phyloP scores from a whole-genome alignment of 2,329 filamentous ascomycete genomes.

The Aspergillus fructus region DNA sequence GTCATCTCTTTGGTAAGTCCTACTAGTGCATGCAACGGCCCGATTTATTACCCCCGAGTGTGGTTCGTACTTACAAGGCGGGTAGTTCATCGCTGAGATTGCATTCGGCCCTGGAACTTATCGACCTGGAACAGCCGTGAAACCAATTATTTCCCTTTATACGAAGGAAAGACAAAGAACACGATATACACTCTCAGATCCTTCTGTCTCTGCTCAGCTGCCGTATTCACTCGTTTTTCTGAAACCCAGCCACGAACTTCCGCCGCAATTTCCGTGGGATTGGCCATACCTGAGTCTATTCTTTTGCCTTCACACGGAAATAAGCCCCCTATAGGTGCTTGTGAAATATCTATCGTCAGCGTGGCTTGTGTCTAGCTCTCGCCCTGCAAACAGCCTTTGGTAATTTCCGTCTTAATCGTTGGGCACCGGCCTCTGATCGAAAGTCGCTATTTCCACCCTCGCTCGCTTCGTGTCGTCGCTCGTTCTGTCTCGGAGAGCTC shows the following conservation, averaged over 20 bases:
- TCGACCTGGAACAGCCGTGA: conserved; percentile 5
- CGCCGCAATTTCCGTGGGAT: conserved; percentile 12
- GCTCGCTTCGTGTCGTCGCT: conserved; percentile 40
- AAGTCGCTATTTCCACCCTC: conserved; percentile 29
- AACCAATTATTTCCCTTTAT: conserved; percentile 12
- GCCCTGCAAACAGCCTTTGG: conserved; percentile 33
- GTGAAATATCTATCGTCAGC: conserved; percentile 20
- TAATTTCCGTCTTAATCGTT: conserved; percentile 28
- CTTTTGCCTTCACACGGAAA: conserved; percentile 19
- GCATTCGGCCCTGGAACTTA: conserved; percentile 29
- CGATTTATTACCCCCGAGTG: conserved; percentile 19
- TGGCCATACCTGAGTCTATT: conserved; percentile 8
- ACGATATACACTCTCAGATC: conserved; percentile 24
- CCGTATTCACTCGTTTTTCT: conserved; percentile 14
- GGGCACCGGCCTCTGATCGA: conserved; percentile 36
- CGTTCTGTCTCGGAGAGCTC: conserved; percentile 45
- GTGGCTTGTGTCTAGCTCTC: conserved; percentile 23
- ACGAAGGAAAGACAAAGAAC: conserved; percentile 15
- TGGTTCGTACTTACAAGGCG: conserved; percentile 39
- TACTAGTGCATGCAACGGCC: conserved; percentile 33
- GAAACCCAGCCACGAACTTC: conserved; percentile 19
- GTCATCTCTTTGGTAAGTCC: conserved; percentile 28
- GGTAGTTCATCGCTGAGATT: conserved; percentile 36
- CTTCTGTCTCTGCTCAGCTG: conserved; percentile 20
- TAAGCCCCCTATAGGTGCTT: conserved; percentile 19